These are phyloP conservation scores for Apophysomyces variabilis DNA, from an alignment of 371 early-diverging fungal species.

Conservation along the genomic window DNA sequence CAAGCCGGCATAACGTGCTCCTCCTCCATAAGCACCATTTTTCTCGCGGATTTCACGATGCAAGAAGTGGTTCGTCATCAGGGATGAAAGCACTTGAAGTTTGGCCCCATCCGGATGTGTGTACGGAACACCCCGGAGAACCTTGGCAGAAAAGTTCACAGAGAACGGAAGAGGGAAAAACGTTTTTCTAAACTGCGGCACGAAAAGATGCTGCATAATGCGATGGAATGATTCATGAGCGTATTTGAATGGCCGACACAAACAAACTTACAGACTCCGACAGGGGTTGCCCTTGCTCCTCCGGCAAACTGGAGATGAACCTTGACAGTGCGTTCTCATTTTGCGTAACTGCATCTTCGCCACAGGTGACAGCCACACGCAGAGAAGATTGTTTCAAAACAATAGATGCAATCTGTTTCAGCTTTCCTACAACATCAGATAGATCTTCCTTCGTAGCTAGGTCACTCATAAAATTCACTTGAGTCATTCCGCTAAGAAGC, in stretches of 20 bases:
- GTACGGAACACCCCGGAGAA: constrained; percentile 81
- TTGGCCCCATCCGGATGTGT: constrained; percentile 81
- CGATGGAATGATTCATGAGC: background rate
- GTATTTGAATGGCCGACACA: background rate
- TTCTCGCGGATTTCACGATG: constrained; percentile 96
- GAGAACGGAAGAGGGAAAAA: constrained; percentile 81
- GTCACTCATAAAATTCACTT: constrained; percentile 79
- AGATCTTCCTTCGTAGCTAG: constrained; percentile 67
- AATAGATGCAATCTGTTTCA: constrained; percentile 63
- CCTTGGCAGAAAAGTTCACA: constrained; percentile 84
- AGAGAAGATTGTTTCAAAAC: constrained; percentile 62
- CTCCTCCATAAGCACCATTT: constrained; percentile 97
- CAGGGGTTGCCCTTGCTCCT: constrained; percentile 25
- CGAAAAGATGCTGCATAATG: constrained; percentile 28
- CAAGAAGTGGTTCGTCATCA: constrained; percentile 84
- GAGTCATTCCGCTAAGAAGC: constrained; percentile 75
- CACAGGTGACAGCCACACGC: constrained; percentile 73
- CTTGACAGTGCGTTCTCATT: constrained; percentile 62
- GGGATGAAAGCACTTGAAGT: constrained; percentile 78
- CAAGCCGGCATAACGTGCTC: constrained; percentile 73
- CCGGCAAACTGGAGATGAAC: constrained; percentile 56
- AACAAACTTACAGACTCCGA: constrained; percentile 28
- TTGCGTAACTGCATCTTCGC: constrained; percentile 59
- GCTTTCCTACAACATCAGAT: constrained; percentile 58
- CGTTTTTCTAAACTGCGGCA: constrained; percentile 43